These are phyloP conservation scores for Metschnikowia vanudenii DNA, from an alignment of 805 yeast species.

Conservation along the genomic window DNA sequence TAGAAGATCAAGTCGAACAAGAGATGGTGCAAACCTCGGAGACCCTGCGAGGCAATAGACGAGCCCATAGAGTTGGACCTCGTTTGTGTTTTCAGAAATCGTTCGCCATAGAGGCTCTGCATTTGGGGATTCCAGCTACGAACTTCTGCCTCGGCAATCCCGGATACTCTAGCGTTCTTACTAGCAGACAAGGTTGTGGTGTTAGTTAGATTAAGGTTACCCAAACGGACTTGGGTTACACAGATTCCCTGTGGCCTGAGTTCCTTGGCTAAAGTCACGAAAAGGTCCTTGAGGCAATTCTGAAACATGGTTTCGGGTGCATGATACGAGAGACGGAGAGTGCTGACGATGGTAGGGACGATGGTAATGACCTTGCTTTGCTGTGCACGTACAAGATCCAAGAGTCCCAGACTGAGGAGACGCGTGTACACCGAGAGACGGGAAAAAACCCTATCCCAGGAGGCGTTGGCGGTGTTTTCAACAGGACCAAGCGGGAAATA, in stretches of 20 bases:
- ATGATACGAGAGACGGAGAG: slow-evolving; percentile 59
- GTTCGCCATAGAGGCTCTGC: slow-evolving; percentile 31
- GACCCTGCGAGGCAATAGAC: slow-evolving; percentile 18
- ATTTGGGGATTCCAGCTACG: slow-evolving; percentile 39
- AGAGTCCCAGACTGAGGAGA: slow-evolving; percentile 53
- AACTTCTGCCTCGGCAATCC: slow-evolving; percentile 36
- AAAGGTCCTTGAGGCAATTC: slow-evolving; percentile 40
- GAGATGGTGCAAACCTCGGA: slow-evolving; percentile 39
- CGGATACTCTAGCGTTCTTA: slow-evolving; percentile 22
- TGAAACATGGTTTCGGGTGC: slow-evolving; percentile 59
- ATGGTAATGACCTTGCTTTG: slow-evolving; percentile 46
- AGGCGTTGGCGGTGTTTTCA: slow-evolving; percentile 49
- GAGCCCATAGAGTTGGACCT: slow-evolving; percentile 34
- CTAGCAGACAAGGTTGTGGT: slow-evolving; percentile 20
- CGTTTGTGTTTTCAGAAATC: slow-evolving; percentile 32
- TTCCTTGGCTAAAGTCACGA: slow-evolving; percentile 37
- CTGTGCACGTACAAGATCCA: slow-evolving; percentile 52
- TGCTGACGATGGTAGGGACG: slow-evolving; percentile 55
- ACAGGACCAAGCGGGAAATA: slow-evolving; percentile 68
- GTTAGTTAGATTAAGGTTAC: slow-evolving; percentile 36
- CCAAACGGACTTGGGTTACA: slow-evolving; percentile 41
- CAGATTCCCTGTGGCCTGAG: slow-evolving; percentile 33
- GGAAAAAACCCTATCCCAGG: slow-evolving; percentile 53
- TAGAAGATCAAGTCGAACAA: slow-evolving; percentile 39
- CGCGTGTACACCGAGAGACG: slow-evolving; percentile 49